Evolutionary conservation across 1,284 basidiomycete species (phyloP).

Genomic region (Peniophora sp.): DNA sequence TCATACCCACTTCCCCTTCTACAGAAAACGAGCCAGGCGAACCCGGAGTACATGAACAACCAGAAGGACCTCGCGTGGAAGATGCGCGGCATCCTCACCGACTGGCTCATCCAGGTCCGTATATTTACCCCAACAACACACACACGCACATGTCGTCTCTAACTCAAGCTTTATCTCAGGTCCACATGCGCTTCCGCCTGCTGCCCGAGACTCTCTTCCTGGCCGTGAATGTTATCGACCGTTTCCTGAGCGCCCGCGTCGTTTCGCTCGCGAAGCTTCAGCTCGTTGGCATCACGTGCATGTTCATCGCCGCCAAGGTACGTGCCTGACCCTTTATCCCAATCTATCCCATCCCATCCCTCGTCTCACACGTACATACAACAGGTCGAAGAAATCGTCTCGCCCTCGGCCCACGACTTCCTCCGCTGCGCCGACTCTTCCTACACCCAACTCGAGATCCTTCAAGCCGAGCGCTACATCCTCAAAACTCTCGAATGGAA

Average conservation of each 20-base stretch:
- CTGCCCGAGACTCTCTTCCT: constrained; percentile 96
- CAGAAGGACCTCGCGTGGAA: constrained; percentile 91
- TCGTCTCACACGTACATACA: too few species aligned
- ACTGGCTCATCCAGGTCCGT: constrained; percentile 84
- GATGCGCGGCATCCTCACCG: constrained; percentile 91
- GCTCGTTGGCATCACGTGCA: constrained; percentile 89
- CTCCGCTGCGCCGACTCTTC: constrained; percentile 84
- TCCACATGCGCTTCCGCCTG: constrained; percentile 90
- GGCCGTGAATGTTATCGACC: constrained; percentile 92
- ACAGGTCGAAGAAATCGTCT: constrained; percentile 86
- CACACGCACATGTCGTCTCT: too few species aligned
- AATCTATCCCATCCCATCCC: too few species aligned
- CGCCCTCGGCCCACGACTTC: constrained; percentile 86
- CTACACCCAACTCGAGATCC: constrained; percentile 82
- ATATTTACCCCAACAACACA: too few species aligned
- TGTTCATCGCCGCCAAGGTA: constrained; percentile 86
- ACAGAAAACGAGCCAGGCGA: constrained; percentile 77
- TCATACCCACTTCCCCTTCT: constrained; percentile 3
- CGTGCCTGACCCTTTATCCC: too few species aligned
- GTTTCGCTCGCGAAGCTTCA: constrained; percentile 93
- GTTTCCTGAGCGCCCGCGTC: constrained; percentile 86
- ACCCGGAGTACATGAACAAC: constrained; percentile 84
- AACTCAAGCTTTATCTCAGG: too few species aligned
- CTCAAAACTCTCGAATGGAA: constrained; percentile 91
- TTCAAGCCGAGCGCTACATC: constrained; percentile 91